Percentiles rank a stretch among this genome's conserved stretches.
Evolutionary conservation across 2,329 filamentous ascomycete species (phyloP).

Genomic region (Penicillium capsulatum): DNA sequence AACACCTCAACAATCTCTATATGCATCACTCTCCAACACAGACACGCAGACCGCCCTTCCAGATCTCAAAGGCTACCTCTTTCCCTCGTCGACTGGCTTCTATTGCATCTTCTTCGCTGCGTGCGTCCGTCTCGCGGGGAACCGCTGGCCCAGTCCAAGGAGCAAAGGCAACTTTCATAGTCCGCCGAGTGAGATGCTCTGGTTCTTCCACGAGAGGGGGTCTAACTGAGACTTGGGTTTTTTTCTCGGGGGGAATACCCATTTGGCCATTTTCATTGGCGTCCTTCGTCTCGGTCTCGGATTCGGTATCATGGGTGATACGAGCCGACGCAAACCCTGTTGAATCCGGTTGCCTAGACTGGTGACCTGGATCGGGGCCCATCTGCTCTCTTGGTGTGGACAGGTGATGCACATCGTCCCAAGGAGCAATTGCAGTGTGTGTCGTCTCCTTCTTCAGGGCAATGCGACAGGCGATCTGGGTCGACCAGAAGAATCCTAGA

Average conservation of each 20-base stretch:
- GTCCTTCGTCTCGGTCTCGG: neutral
- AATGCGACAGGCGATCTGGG: slow-evolving; percentile 78
- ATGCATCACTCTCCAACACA: slow-evolving; percentile 4
- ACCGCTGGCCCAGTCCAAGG: slow-evolving; percentile 62
- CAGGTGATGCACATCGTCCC: slow-evolving; percentile 2
- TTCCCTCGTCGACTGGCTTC: slow-evolving; percentile 2
- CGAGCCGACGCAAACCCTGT: slow-evolving; percentile 5
- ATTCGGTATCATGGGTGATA: slow-evolving; percentile 1
- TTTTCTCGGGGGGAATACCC: slow-evolving; percentile 23
- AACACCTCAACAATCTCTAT: no score
- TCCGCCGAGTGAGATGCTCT: slow-evolving; percentile 54
- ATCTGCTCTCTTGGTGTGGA: slow-evolving; percentile 9
- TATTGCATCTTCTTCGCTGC: slow-evolving; percentile 1
- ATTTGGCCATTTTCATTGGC: slow-evolving; percentile 26
- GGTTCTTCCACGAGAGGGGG: slow-evolving; percentile 2
- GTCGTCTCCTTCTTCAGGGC: slow-evolving; percentile 64
- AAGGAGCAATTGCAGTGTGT: slow-evolving; percentile 34
- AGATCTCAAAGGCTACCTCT: slow-evolving; percentile 69
- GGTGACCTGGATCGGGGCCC: neutral
- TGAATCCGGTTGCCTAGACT: neutral
- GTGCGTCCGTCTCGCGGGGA: neutral
- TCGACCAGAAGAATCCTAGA: slow-evolving; percentile 84
- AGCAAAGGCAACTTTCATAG: slow-evolving; percentile 86
- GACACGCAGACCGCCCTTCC: slow-evolving; percentile 54
- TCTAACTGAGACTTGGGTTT: neutral